These are phyloP conservation scores for Citrullus mucosospermus DNA, from an alignment of 306 rosid genomes.

Conservation along the genomic window DNA sequence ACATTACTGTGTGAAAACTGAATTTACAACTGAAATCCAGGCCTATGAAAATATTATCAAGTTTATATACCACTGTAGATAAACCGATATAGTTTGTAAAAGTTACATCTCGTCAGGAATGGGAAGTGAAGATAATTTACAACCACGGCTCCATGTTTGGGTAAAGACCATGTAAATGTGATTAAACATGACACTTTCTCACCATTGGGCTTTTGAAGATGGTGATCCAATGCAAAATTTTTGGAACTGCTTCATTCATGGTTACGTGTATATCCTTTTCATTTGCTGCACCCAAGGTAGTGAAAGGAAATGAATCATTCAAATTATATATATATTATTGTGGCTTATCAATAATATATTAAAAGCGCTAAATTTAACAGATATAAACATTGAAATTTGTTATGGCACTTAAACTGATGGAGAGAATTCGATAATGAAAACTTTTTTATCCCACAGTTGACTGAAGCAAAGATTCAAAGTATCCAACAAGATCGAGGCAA, in stretches of 20 bases:
- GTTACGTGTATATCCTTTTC: conserved; percentile 53
- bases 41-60: not conserved
- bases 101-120: not conserved
- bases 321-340: not conserved
- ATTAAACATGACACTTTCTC: conserved; percentile 7
- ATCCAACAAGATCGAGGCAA: not conserved
- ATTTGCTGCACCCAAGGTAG: conserved; percentile 32
- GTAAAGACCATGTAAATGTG: not conserved
- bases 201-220: conserved; percentile 60
- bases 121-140: not conserved
- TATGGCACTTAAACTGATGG: not conserved
- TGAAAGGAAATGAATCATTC: not conserved
- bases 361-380: not conserved
- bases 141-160: not conserved
- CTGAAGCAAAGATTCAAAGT: not conserved
- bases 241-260: conserved; percentile 63
- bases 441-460: not conserved
- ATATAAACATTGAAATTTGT: not conserved
- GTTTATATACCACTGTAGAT: not conserved
- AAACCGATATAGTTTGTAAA: not conserved
- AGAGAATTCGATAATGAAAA: not conserved
- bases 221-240: conserved; percentile 54
- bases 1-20: not conserved
- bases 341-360: not conserved
- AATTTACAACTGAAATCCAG: not conserved